Percentiles rank a stretch among this genome's conserved stretches.
These are phyloP conservation scores for Centaurea solstitialis DNA, from an alignment of 129 eudicot species.

Conservation along the genomic window DNA sequence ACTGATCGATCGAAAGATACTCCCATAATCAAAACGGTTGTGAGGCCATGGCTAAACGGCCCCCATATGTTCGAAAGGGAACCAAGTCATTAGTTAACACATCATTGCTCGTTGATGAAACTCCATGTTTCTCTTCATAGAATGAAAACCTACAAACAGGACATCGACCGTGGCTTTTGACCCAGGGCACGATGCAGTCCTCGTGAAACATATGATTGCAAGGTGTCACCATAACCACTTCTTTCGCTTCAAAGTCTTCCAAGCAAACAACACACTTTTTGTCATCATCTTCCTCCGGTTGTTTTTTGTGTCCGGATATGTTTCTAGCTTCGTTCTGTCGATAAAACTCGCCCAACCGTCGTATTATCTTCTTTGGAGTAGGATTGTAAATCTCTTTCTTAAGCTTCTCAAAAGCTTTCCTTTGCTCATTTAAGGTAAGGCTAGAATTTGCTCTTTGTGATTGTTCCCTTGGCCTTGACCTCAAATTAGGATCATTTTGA, in stretches of 20 bases:
- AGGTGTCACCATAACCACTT: slow-evolving; percentile 64
- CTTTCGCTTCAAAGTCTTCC: slow-evolving; percentile 62
- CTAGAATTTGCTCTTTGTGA: slow-evolving; percentile 2
- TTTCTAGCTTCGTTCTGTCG: slow-evolving; percentile 28
- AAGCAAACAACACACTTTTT: slow-evolving; percentile 74
- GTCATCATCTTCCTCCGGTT: slow-evolving; percentile 24
- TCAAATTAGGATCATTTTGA: neutral
- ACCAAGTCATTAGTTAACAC: slow-evolving; percentile 22
- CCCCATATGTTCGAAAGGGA: slow-evolving; percentile 28
- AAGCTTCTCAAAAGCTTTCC: slow-evolving; percentile 41
- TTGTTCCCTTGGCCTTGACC: slow-evolving; percentile 11
- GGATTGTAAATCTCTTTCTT: slow-evolving; percentile 73
- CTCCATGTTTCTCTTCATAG: neutral
- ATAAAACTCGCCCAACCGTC: slow-evolving; percentile 36
- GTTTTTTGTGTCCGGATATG: neutral
- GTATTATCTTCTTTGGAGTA: slow-evolving; percentile 33
- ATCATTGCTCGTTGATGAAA: neutral
- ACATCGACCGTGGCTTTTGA: slow-evolving; percentile 61
- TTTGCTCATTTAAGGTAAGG: slow-evolving; percentile 49
- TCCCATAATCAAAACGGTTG: slow-evolving; percentile 17
- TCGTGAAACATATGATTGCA: slow-evolving; percentile 86
- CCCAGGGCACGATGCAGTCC: slow-evolving; percentile 86
- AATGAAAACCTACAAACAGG: slow-evolving; percentile 71
- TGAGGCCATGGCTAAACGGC: neutral
- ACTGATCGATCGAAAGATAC: neutral